A percentile compares a stretch with the other conserved stretches of the same genome.
These are phyloP conservation scores for Agrocybe pediades DNA, from an alignment of 768 basidiomycete species.

Conservation along the genomic window DNA sequence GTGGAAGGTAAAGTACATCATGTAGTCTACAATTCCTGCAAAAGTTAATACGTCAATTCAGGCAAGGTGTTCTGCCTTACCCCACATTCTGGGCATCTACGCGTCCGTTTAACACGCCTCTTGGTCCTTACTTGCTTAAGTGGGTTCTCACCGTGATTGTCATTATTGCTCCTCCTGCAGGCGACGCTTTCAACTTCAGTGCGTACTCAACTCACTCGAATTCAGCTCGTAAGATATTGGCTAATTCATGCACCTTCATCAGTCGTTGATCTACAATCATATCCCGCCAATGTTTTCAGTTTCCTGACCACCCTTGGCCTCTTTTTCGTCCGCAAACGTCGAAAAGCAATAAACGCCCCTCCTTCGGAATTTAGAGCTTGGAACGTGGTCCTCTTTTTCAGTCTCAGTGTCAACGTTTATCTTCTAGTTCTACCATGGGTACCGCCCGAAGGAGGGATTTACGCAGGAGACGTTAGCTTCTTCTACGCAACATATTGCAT, in stretches of 20 bases:
- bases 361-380: constrained; percentile 37
- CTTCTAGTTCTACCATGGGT: constrained; percentile 44
- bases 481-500: constrained; percentile 45
- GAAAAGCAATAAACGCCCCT: constrained; percentile 31
- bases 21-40: not conserved
- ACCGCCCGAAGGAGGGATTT: constrained; percentile 37
- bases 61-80: constrained; percentile 56
- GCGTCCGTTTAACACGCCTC: constrained; percentile 52
- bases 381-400: constrained; percentile 36
- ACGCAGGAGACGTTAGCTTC: constrained; percentile 42
- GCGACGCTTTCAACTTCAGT: constrained; percentile 47
- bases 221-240: not conserved
- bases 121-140: constrained; percentile 45
- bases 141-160: constrained; percentile 49
- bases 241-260: not conserved
- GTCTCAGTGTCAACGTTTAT: constrained; percentile 39
- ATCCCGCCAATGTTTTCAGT: constrained; percentile 36
- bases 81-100: constrained; percentile 52
- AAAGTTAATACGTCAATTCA: constrained; percentile 2
- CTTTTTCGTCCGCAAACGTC: constrained; percentile 35
- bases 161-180: constrained; percentile 46
- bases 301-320: constrained; percentile 37
- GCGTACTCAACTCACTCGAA: constrained; percentile 7
- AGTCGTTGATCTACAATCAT: constrained; percentile 43
- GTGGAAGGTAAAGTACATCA: constrained; percentile 28